Base-by-base conservation (phyloP, 2,329 filamentous ascomycete species). In the Fusarium mangiferae region DNA sequence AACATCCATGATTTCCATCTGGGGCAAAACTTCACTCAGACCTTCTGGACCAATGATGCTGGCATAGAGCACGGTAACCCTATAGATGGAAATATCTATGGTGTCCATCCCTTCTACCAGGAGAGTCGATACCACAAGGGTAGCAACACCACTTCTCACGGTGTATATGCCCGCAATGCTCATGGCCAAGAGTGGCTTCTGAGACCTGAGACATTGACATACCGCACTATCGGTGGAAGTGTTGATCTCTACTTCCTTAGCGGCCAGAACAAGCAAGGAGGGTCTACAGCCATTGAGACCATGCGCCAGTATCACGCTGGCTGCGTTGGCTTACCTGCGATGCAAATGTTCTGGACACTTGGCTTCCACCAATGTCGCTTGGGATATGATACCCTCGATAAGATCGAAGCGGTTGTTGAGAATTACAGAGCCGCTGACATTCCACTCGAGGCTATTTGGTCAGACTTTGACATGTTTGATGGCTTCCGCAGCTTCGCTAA, bases 391-490 rank as follows among this genome's bases (percentile, higher is more conserved):
- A 59, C 56, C 3, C 56, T 59, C 3, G 42, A 51, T 6, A 59
- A 59, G 33, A 59, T 59, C 1, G 56, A 59, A 7, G 20, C 56
- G 10, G 42, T 59, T 12, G 62, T 65, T 0, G 45, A 65, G 45
- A 65, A 61, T 8, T 65, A 65, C 38, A 61, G 62, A 24, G 62
- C 55, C 24, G 45, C 55, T 22, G 33, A 65, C 7, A 65, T 65
- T 14, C 62, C 62, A 0, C 56, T 65, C 10, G 62, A 60, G 54
- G 62, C 55, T 18, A 65, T 65, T 15, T 65, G 62, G 62, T 65
- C 62, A 46, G 62, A 65, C 35, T 65, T 65, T 20, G 62, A 65
- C 55, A 65, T 65, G 62, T 65, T 65, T 33, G 62, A 65, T 36
- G 62, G 62, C 38, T 65, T 52, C 36, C 55, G 62, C 38, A 65